Percentiles rank a stretch among this genome's conserved stretches.
Evolutionary conservation across 495 filamentous ascomycete species (phyloP).

Genomic region (Mycothermus thermophilus): DNA sequence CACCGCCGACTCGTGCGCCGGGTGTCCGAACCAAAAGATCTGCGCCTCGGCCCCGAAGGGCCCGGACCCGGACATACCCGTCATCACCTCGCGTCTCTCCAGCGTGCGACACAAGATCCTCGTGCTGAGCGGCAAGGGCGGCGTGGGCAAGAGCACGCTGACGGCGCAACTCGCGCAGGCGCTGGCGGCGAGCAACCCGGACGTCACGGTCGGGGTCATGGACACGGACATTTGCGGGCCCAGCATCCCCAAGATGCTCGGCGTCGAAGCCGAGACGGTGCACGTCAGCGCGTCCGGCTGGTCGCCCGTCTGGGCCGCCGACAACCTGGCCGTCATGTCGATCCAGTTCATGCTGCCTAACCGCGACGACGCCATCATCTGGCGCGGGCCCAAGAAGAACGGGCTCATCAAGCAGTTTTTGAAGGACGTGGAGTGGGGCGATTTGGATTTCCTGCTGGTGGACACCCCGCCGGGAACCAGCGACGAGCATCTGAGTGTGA

Average conservation of each 20-base stretch:
- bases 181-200: conserved; percentile 68
- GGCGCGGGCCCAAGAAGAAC: conserved; percentile 96
- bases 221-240: conserved; percentile 96
- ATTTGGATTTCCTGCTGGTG: conserved; percentile 80
- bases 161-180: conserved; percentile 73
- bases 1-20: conserved; percentile 73
- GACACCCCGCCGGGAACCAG: conserved; percentile 92
- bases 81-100: conserved; percentile 72
- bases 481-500: conserved; percentile 90
- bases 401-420: conserved; percentile 94
- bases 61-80: conserved; percentile 82
- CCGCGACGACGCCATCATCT: conserved; percentile 86
- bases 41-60: conserved; percentile 91
- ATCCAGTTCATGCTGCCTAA: conserved; percentile 96
- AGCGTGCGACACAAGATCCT: conserved; percentile 81
- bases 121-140: conserved; percentile 86
- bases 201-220: conserved; percentile 75
- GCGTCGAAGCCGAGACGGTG: conserved; percentile 82
- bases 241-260: conserved; percentile 95
- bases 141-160: conserved; percentile 91
- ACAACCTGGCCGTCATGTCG: conserved; percentile 87
- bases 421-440: conserved; percentile 95
- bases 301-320: conserved; percentile 86
- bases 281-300: conserved; percentile 70
- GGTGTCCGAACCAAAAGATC: conserved; percentile 90